Percentiles rank a stretch among this genome's conserved stretches.
These are phyloP conservation scores for Psidium guajava DNA, from an alignment of 345 rosid genomes.

Conservation along the genomic window DNA sequence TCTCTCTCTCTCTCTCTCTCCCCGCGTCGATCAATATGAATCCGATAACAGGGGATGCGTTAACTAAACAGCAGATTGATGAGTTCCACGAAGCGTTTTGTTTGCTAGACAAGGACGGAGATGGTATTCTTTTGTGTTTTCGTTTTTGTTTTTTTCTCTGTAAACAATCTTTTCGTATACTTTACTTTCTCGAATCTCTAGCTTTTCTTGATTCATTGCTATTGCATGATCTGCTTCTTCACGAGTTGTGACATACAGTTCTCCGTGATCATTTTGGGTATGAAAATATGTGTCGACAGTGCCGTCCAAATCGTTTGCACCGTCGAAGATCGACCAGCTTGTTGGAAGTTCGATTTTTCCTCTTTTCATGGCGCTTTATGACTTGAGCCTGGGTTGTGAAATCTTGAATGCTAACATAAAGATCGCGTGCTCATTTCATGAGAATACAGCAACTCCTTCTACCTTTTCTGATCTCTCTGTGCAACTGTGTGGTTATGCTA, in stretches of 20 bases:
- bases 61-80: conserved; percentile 34
- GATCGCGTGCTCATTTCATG: not conserved
- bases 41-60: not conserved
- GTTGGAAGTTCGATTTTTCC: not conserved
- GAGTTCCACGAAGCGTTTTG: conserved; percentile 62
- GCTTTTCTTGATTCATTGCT: not conserved
- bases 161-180: not conserved
- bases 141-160: not conserved
- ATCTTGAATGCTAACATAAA: not conserved
- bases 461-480: not conserved
- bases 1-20: not conserved
- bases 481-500: not conserved
- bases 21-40: not conserved
- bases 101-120: conserved; percentile 65
- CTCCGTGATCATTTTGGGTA: not conserved
- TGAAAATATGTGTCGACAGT: not conserved
- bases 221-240: not conserved
- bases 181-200: not conserved
- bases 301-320: not conserved
- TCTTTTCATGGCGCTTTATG: not conserved
- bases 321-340: not conserved
- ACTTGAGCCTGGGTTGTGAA: not conserved
- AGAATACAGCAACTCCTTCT: not conserved
- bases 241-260: not conserved
- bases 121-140: conserved; percentile 25